phyloP scores from a whole-genome alignment of 768 basidiomycete genomes.

The Candolleomyces efflorescens region DNA sequence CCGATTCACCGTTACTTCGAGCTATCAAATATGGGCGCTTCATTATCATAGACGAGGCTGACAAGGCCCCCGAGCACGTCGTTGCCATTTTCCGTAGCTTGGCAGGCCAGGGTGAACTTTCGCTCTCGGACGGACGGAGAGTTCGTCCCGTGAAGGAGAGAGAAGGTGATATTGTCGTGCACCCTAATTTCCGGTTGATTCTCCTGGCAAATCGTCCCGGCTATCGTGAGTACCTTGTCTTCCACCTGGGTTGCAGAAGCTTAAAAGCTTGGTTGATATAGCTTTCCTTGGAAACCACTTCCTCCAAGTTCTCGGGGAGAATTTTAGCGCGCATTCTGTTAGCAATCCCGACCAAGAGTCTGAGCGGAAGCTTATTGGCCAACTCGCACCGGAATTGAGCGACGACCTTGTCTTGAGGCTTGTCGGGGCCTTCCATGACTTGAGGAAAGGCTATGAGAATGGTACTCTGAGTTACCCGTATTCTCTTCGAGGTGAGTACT shows the following conservation, averaged over 20 bases:
- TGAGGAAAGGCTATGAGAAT: conserved; percentile 52
- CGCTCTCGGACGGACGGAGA: conserved; percentile 58
- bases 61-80: conserved; percentile 72
- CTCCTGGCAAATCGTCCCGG: conserved; percentile 65
- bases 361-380: conserved; percentile 54
- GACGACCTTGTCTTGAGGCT: conserved; percentile 51
- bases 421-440: conserved; percentile 61
- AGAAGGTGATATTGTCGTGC: conserved; percentile 54
- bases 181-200: conserved; percentile 60
- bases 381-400: conserved; percentile 58
- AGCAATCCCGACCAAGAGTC: conserved; percentile 65
- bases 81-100: conserved; percentile 69
- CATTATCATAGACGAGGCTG: conserved; percentile 70
- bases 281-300: conserved; percentile 75
- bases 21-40: conserved; percentile 57
- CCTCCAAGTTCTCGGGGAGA: conserved; percentile 66
- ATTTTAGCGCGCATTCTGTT: conserved; percentile 62
- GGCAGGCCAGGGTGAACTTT: conserved; percentile 61
- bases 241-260: neutral
- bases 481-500: conserved; percentile 52
- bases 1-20: conserved; percentile 62
- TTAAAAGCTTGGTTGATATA: too few species aligned
- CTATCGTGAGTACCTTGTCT: conserved; percentile 45
- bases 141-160: conserved; percentile 43
- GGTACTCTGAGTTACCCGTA: conserved; percentile 64